Conservation (phyloP, 2,329 filamentous ascomycete genomes). For the Beauveria scarabaeidicola region DNA sequence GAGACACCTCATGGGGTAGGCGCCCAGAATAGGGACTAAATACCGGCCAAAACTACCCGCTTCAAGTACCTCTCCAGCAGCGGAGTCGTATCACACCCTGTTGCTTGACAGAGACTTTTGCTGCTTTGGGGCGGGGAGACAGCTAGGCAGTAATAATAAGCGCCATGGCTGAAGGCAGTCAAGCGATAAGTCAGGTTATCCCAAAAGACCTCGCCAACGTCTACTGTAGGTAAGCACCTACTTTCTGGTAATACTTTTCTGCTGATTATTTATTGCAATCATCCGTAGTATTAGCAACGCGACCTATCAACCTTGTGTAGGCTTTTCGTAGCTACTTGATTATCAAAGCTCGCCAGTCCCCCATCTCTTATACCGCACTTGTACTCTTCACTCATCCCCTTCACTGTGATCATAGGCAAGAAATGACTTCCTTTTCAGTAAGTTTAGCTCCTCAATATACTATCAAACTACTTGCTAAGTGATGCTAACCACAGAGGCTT, state of each 20-base stretch:
- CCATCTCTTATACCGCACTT: background rate
- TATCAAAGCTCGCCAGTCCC: background rate
- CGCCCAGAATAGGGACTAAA: too few species aligned
- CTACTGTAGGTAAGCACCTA: background rate
- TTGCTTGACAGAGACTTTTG: too few species aligned
- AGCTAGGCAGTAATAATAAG: too few species aligned
- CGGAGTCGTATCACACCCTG: too few species aligned
- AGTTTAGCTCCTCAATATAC: constrained; percentile 3
- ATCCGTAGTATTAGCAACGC: background rate
- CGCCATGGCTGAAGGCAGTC: too few species aligned
- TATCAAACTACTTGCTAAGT: background rate
- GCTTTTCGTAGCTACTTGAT: background rate
- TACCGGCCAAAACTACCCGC: too few species aligned
- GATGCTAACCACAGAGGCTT: constrained; percentile 44
- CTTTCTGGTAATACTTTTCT: background rate
- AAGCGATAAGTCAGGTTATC: background rate
- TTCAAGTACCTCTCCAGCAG: too few species aligned
- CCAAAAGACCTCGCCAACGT: background rate
- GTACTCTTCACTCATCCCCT: background rate
- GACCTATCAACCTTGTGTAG: too few species aligned
- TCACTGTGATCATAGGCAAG: background rate
- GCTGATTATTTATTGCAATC: too few species aligned
- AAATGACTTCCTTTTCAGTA: constrained; percentile 12
- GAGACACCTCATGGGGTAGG: too few species aligned
- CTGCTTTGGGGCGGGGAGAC: too few species aligned